A percentile compares a stretch with the other conserved stretches of the same genome.
These are phyloP conservation scores for Spinellus fusiger DNA, from an alignment of 192 early-diverging fungal species.

Conservation along the genomic window DNA sequence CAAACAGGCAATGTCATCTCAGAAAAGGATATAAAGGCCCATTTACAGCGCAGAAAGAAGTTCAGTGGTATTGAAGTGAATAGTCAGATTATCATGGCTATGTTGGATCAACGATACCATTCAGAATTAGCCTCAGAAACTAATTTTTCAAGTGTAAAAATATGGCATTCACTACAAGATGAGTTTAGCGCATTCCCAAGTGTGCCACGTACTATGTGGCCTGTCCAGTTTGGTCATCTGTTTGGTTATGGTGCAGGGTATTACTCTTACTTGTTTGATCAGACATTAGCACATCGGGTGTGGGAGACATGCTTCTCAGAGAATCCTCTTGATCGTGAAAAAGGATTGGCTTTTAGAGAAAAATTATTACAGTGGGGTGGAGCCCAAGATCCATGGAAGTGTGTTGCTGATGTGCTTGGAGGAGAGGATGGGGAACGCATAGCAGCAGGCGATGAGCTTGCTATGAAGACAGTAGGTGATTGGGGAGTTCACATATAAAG, in stretches of 20 bases:
- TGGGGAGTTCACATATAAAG: conserved; percentile 49
- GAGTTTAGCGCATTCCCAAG: conserved; percentile 62
- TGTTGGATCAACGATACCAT: conserved; percentile 90
- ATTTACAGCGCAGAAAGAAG: conserved; percentile 44
- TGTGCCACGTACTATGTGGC: conserved; percentile 75
- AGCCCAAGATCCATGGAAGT: conserved; percentile 84
- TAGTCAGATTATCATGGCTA: conserved; percentile 84
- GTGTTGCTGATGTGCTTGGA: conserved; percentile 55
- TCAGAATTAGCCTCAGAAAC: conserved; percentile 40
- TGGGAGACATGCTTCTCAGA: conserved; percentile 67
- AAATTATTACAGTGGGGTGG: conserved; percentile 91
- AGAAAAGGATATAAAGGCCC: conserved; percentile 41
- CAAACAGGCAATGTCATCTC: conserved; percentile 62
- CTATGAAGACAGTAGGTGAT: conserved; percentile 71
- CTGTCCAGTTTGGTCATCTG: conserved; percentile 87
- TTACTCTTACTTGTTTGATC: conserved; percentile 91
- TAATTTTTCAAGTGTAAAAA: conserved; percentile 48
- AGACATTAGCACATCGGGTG: conserved; percentile 73
- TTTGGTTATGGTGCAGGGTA: conserved; percentile 90
- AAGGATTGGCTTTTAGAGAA: conserved; percentile 61
- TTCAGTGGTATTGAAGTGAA: conserved; percentile 76
- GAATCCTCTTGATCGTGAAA: conserved; percentile 52
- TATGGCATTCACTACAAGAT: conserved; percentile 58
- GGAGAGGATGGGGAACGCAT: conserved; percentile 49
- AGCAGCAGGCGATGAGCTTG: conserved; percentile 47